A percentile compares a stretch with the other conserved stretches of the same genome.
These are phyloP conservation scores for Penicillium salamii DNA, from an alignment of 495 filamentous ascomycete genomes.

Conservation along the genomic window DNA sequence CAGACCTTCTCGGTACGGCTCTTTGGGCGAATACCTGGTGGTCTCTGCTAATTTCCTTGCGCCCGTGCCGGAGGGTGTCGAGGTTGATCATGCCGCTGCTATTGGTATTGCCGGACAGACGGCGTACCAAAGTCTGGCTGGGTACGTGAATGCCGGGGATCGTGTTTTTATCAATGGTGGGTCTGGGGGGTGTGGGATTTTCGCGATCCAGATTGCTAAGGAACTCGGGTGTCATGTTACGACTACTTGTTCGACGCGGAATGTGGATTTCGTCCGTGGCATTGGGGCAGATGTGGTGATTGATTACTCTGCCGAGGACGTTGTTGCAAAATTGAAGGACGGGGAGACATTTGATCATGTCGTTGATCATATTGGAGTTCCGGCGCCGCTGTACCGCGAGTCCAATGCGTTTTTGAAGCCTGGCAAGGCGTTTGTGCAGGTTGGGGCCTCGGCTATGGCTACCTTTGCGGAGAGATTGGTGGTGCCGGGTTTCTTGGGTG, in stretches of 20 bases:
- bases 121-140: constrained; percentile 54
- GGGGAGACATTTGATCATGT: constrained; percentile 52
- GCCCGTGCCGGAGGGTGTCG: constrained; percentile 48
- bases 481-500: constrained; percentile 57
- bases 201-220: constrained; percentile 64
- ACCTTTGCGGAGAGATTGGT: constrained; percentile 31
- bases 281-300: constrained; percentile 66
- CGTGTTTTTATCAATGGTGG: constrained; percentile 68
- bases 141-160: constrained; percentile 47
- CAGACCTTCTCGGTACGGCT: constrained; percentile 41
- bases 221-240: constrained; percentile 58
- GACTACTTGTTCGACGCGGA: constrained; percentile 54
- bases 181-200: constrained; percentile 58
- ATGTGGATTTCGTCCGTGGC: constrained; percentile 51
- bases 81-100: constrained; percentile 45
- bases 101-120: constrained; percentile 54
- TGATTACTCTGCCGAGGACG: constrained; percentile 53
- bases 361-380: constrained; percentile 59
- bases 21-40: constrained; percentile 51
- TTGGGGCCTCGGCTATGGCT: constrained; percentile 38
- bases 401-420: constrained; percentile 53
- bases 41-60: constrained; percentile 15
- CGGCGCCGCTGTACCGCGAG: constrained; percentile 51
- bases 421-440: constrained; percentile 52
- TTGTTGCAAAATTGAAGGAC: constrained; percentile 44